These are phyloP conservation scores for Phialophora chinensis DNA, from an alignment of 2,329 filamentous ascomycete species.

Conservation along the genomic window DNA sequence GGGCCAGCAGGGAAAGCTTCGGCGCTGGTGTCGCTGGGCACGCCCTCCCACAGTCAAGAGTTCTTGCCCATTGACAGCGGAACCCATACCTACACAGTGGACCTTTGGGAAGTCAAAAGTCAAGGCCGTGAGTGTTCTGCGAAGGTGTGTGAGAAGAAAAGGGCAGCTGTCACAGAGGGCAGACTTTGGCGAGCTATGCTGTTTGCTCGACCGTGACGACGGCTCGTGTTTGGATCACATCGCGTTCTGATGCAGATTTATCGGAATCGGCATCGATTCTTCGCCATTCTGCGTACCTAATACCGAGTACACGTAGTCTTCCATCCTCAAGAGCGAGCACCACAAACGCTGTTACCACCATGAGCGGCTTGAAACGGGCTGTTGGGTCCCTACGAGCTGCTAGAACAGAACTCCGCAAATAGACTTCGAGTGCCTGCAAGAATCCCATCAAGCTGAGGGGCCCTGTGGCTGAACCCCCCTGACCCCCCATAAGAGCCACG, in stretches of 20 bases:
- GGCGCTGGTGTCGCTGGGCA: background rate
- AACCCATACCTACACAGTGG: background rate
- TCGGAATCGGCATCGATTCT: background rate
- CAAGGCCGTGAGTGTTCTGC: background rate
- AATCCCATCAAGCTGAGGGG: background rate
- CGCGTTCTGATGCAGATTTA: background rate
- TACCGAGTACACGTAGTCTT: background rate
- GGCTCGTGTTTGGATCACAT: background rate
- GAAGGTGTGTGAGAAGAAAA: background rate
- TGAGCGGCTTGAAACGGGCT: background rate
- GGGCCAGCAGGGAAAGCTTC: conserved; percentile 1
- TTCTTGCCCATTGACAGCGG: background rate
- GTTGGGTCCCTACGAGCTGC: background rate
- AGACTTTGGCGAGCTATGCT: background rate
- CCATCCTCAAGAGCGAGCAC: background rate
- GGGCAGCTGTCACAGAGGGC: background rate
- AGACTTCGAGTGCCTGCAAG: background rate
- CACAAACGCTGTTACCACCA: background rate
- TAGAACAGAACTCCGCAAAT: background rate
- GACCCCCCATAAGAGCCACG: background rate
- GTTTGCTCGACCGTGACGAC: background rate
- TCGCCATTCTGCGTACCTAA: background rate
- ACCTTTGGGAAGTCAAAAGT: background rate
- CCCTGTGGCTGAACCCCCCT: background rate
- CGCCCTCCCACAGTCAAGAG: background rate